Evolutionary conservation across 306 rosid species (phyloP).

Genomic region (barrel medic (Medicago truncatula)): MtrunA17r5.0-ANR NC_053045.1:36020501-36021000

Average conservation of each 20-base stretch:
- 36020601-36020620: neutral
- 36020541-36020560: neutral
- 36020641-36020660: constrained; percentile 14
- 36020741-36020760: neutral
- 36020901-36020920: neutral
- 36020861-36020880: neutral
- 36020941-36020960: constrained; percentile 32
- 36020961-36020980: constrained; percentile 36
- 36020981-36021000: constrained; percentile 30
- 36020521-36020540: neutral
- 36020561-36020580: neutral
- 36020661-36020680: neutral
- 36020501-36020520: neutral
- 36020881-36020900: constrained; percentile 28
- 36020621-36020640: neutral
- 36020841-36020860: neutral
- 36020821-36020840: neutral
- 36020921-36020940: fast-evolving
- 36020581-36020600: neutral
- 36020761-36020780: neutral
- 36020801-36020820: constrained; percentile 37
- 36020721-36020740: constrained; percentile 12
- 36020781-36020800: constrained; percentile 19
- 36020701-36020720: neutral
- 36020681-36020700: neutral